A percentile compares a stretch with the other conserved stretches of the same genome.
Evolutionary conservation across 805 yeast species (phyloP).

Genomic region (Lipomyces mesembrius): DNA sequence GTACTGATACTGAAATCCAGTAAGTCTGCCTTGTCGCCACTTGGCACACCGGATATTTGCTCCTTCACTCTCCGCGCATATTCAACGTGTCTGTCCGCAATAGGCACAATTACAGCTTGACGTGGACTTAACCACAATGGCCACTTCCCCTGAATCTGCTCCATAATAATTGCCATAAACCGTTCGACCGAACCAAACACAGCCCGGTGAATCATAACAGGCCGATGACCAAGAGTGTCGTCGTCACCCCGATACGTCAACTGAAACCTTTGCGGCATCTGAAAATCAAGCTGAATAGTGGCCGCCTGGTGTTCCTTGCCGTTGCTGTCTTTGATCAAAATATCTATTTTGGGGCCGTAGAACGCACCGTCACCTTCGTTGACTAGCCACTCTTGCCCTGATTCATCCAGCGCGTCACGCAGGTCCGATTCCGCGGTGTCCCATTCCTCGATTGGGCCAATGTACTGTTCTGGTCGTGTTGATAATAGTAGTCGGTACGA

Average conservation of each 20-base stretch:
- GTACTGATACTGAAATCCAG: conserved; percentile 62
- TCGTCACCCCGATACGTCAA: conserved; percentile 78
- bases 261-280: conserved; percentile 91
- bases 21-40: conserved; percentile 48
- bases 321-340: conserved; percentile 91
- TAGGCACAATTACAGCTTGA: conserved; percentile 84
- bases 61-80: conserved; percentile 58
- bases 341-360: conserved; percentile 98
- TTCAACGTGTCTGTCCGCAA: conserved; percentile 59
- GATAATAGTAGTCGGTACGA: conserved; percentile 91
- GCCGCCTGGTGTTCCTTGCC: conserved; percentile 99
- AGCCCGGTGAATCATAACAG: conserved; percentile 96
- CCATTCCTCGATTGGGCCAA: conserved; percentile 96
- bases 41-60: conserved; percentile 47
- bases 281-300: conserved; percentile 98
- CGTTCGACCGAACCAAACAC: conserved; percentile 94
- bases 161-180: conserved; percentile 86
- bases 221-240: conserved; percentile 53
- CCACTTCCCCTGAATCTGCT: conserved; percentile 91
- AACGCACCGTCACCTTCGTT: conserved; percentile 97
- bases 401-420: conserved; percentile 77
- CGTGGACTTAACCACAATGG: conserved; percentile 97
- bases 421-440: conserved; percentile 84
- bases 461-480: conserved; percentile 95
- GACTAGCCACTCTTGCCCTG: conserved; percentile 91